Base-by-base conservation (phyloP, 805 yeast species). In the Candida odintsovae region DNA sequence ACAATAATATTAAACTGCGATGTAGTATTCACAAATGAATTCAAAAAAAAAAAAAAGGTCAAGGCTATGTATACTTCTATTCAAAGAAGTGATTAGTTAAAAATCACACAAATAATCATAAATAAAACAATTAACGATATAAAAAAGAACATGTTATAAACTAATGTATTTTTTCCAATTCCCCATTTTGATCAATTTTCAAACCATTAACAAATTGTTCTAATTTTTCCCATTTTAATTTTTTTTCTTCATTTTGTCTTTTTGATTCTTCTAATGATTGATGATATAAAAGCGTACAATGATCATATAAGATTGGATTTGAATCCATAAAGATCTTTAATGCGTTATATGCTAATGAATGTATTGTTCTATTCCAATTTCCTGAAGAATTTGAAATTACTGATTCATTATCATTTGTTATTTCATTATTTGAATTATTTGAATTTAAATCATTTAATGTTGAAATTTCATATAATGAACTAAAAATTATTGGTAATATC, bases 361-460 rank as follows among this genome's bases (percentile, higher is more conserved):
- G 94, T 39, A 94, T 90, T 35, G 96, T 89, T 58, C 94, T 78
- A 66, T 94, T 94, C 99, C 99, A 94, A 58, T 86, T 92, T 38
- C 78, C 76, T 19, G 76, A 68, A 7, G 77, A 48, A 2, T 44
- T 38, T n/a, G 29, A 37, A 20, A 26, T n/a, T 36, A 36, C 9
- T 3, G 50, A 44, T 29, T 41, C 36, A 19, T 56, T 48, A 16
- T 45, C 35, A 36, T 53, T 50, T 21, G 8, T 6, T 8, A 22
- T 6, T 9, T 53, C 57, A 39, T 55, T 57, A 19, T 31, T 12
- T 23, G 36, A 29, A 41, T 46, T 38, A 23, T 35, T n/a, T 15
- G 35, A 10, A 50, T 47, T n/a, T 42, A 58, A 59, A 28, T 61
- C 64, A 47, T 65, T 58, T 41, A 57, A 42, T 5, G 57, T 43